phyloP scores from a whole-genome alignment of 306 rosid genomes.

The Canavalia gladiata region DNA sequence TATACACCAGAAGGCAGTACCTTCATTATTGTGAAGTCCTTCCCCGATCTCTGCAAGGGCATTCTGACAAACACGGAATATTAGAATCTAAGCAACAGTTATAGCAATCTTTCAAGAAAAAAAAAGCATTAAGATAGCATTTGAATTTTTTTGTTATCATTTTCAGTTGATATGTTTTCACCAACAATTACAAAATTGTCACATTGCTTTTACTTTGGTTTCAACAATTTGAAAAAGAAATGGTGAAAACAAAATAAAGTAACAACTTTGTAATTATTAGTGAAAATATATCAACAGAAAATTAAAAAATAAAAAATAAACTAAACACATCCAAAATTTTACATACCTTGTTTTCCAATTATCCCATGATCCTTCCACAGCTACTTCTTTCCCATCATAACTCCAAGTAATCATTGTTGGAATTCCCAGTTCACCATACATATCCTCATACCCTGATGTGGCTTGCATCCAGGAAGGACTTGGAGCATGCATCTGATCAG shows the following conservation, averaged over 20 bases:
- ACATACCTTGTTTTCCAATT: conserved; percentile 88
- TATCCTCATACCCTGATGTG: conserved; percentile 71
- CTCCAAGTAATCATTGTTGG: conserved; percentile 98
- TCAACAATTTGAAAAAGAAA: neutral
- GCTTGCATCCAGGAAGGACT: conserved; percentile 80
- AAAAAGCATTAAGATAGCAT: neutral
- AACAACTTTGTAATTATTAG: neutral
- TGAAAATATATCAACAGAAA: conserved; percentile 8
- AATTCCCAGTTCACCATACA: conserved; percentile 76
- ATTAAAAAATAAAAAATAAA: neutral
- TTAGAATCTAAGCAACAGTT: conserved; percentile 40
- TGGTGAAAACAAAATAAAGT: neutral
- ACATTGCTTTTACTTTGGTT: neutral
- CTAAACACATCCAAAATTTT: neutral
- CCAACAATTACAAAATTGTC: neutral
- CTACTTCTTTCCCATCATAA: conserved; percentile 87
- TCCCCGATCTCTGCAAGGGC: conserved; percentile 90
- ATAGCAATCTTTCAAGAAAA: conserved; percentile 43
- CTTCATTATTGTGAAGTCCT: conserved; percentile 93
- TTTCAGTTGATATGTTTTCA: conserved; percentile 9
- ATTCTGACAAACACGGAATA: conserved; percentile 63
- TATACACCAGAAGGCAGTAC: conserved; percentile 98
- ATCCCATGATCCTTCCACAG: conserved; percentile 98
- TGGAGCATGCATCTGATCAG: conserved; percentile 81
- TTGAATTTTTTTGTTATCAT: neutral